Evolutionary conservation across 139 green algal species (phyloP).

Genomic region (Haematococcus sp.): DNA sequence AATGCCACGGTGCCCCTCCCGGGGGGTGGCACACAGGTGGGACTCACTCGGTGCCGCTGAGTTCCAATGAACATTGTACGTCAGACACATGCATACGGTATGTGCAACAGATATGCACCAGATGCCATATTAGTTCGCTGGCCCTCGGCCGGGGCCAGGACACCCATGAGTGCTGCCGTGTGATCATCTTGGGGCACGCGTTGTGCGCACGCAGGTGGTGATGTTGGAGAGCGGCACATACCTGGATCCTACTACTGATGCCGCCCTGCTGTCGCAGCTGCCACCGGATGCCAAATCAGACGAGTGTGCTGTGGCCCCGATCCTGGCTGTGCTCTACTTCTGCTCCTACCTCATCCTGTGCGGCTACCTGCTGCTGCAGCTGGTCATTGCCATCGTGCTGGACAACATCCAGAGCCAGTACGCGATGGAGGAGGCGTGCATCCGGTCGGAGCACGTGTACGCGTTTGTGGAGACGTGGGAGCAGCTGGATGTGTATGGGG

Average conservation of each 20-base stretch:
- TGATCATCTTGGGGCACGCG: neutral
- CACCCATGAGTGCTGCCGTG: neutral
- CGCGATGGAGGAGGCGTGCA: neutral
- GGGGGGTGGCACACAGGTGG: no score
- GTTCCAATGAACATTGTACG: no score
- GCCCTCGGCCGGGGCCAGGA: no score
- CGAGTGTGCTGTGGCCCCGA: slow-evolving; percentile 31
- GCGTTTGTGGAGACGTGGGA: slow-evolving; percentile 41
- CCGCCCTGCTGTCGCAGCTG: slow-evolving; percentile 8
- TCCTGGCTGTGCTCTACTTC: slow-evolving; percentile 63
- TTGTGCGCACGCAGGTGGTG: neutral
- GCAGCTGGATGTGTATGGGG: slow-evolving; percentile 48
- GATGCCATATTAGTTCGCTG: no score
- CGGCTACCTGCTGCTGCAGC: slow-evolving; percentile 69
- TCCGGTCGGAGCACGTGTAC: neutral
- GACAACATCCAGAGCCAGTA: slow-evolving; percentile 17
- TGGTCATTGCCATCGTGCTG: slow-evolving; percentile 56
- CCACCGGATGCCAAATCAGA: slow-evolving; percentile 7
- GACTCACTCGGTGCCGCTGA: no score
- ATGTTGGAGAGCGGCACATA: slow-evolving; percentile 31
- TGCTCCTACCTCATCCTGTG: slow-evolving; percentile 65
- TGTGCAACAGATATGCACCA: no score
- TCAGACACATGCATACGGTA: no score
- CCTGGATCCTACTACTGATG: slow-evolving; percentile 21
- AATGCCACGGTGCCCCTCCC: neutral